Evolutionary conservation across 805 yeast species (phyloP), one percentile per base, ranked within the genome.

Genomic region (Ogataea dorogensis): DNA sequence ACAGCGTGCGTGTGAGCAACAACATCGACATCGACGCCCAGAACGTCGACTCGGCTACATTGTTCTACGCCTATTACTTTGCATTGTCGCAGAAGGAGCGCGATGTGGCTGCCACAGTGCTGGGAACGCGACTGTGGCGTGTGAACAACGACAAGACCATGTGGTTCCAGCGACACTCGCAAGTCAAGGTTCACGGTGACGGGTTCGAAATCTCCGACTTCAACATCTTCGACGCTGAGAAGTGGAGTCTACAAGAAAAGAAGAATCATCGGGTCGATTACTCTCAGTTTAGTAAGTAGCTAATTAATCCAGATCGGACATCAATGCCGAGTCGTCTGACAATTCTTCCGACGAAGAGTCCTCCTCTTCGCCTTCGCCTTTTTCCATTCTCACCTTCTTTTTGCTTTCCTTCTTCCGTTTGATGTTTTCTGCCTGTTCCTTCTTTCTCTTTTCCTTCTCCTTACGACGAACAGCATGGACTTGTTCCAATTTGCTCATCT

Each of bases 371-470:
- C 47, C 66, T 47, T 50, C 68, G 33, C 58, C 63, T 59, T 58
- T 13, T 62, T 77, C 72, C 51, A 94, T 77, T 38, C 78, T 77
- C 50, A 80, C 80, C 67, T 83, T 85, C 7, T 79, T 84, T 55
- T 82, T 82, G 53, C 71, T 81, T 32, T 79, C 87, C 46, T 77
- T 75, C 71, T 84, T 89, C 37, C 74, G 77, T 15, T 78, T 73
- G 35, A 89, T 83, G 54, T 88, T 86, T 28, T 73, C 89, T 48
- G 77, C 79, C 63, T 89, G 97, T 53, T 75, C 79, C 47, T 77
- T 77, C 57, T 83, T 76, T 64, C 97, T 77, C 51, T 77, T 70
- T 19, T 73, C 82, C 61, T 80, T 85, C 50, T 83, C 63, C 51
- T 71, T 73, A 54, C 71, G 70, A 55, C 75, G 75, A 35, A 66